Evolutionary conservation across 163 green algal genomes (phyloP).

Genomic region (Chlamydomonas reinhardtii): DNA sequence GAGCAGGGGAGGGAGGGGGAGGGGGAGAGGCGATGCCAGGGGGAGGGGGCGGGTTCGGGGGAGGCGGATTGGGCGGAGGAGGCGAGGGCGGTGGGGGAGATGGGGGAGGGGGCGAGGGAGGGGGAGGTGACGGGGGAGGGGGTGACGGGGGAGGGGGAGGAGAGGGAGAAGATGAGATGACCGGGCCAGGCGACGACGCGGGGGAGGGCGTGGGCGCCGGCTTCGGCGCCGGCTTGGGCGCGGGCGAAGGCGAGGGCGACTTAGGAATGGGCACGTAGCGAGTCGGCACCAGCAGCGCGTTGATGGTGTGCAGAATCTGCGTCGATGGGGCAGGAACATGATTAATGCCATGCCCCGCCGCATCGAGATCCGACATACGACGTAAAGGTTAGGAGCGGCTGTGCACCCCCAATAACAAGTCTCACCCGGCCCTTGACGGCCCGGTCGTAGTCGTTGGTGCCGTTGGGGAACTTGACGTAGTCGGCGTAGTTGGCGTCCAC

Average conservation of each 20-base stretch:
- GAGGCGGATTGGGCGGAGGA: not conserved
- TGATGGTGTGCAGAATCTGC: slow-evolving; percentile 10
- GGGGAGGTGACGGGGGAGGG: not conserved
- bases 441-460: not conserved
- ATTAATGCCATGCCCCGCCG: too few species aligned
- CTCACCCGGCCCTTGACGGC: slow-evolving; percentile 14
- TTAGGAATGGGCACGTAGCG: not conserved
- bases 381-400: too few species aligned
- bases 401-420: too few species aligned
- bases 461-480: not conserved
- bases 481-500: slow-evolving; percentile 7
- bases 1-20: slow-evolving; percentile 13
- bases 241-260: not conserved
- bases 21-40: not conserved
- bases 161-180: not conserved
- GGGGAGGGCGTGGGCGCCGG: not conserved
- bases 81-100: not conserved
- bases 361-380: too few species aligned
- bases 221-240: not conserved
- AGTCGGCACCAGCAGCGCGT: not conserved
- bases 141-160: not conserved
- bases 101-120: too few species aligned
- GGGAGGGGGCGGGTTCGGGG: not conserved
- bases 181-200: not conserved
- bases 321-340: not conserved